These are phyloP conservation scores for Pseudogymnoascus sp. DNA, from an alignment of 2,329 filamentous ascomycete species.

Conservation along the genomic window DNA sequence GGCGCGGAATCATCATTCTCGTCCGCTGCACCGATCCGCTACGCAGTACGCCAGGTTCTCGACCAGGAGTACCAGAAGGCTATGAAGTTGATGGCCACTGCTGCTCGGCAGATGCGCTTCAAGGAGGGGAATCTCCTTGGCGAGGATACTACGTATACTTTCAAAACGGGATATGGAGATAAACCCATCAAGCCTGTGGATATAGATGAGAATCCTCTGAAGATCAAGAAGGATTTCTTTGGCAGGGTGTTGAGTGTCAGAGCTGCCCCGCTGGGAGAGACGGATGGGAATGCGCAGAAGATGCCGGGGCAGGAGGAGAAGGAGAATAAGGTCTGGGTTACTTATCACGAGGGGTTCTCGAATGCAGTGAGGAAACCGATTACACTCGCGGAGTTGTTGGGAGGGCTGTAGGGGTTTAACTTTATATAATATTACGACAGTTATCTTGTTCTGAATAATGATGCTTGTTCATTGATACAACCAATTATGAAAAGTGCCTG, in stretches of 20 bases:
- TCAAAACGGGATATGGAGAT: conserved; percentile 16
- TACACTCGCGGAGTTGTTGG: conserved; percentile 69
- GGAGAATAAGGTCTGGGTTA: conserved; percentile 70
- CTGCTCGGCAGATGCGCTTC: conserved; percentile 58
- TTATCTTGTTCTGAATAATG: neutral
- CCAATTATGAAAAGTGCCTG: neutral
- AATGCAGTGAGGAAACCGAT: conserved; percentile 89
- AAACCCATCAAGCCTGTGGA: conserved; percentile 21
- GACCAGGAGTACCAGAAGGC: conserved; percentile 82
- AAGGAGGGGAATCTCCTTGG: conserved; percentile 39
- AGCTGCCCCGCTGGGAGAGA: conserved; percentile 33
- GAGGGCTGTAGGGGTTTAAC: conserved; percentile 43
- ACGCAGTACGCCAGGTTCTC: conserved; percentile 84
- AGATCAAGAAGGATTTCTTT: conserved; percentile 75
- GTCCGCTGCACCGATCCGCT: conserved; percentile 69
- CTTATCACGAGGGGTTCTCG: conserved; percentile 81
- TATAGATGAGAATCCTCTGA: conserved; percentile 18
- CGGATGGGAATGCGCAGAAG: conserved; percentile 39
- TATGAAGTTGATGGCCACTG: conserved; percentile 56
- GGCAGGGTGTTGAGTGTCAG: conserved; percentile 57
- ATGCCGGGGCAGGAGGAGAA: conserved; percentile 52
- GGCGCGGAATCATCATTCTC: conserved; percentile 43
- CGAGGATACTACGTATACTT: conserved; percentile 26
- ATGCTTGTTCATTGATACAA: neutral
- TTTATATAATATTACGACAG: neutral